Conservation (phyloP, 2,329 filamentous ascomycete genomes). For the Neonectria neomacrospora region DNA sequence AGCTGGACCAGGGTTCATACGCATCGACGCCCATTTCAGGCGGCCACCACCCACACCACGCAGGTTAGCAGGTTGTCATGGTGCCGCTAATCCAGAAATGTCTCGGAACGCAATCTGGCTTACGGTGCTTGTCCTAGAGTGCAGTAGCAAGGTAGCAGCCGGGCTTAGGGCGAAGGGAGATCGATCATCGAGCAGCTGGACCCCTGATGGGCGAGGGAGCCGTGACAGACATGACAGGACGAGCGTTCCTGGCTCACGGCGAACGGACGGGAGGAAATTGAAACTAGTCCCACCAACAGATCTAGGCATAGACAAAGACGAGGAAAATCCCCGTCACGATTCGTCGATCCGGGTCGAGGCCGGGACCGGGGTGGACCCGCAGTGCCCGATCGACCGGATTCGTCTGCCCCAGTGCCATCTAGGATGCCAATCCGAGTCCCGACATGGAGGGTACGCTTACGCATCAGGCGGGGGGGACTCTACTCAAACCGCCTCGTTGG, state of each 20-base stretch:
- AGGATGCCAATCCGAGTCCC: conserved; percentile 19
- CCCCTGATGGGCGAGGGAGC: neutral
- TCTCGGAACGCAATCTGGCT: conserved; percentile 35
- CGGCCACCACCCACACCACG: conserved; percentile 13
- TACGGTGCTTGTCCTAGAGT: conserved; percentile 2
- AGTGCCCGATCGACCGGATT: conserved; percentile 30
- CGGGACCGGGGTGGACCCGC: conserved; percentile 9
- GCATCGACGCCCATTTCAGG: conserved; percentile 13
- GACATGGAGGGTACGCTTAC: conserved; percentile 18
- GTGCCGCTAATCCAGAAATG: conserved; percentile 19
- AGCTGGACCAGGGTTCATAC: conserved; percentile 3
- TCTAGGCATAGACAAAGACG: neutral
- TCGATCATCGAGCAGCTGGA: neutral
- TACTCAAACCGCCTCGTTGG: neutral
- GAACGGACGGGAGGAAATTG: conserved; percentile 8
- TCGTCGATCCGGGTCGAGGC: conserved; percentile 21
- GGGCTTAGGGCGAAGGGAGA: conserved; percentile 13
- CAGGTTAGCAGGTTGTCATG: neutral
- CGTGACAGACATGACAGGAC: neutral
- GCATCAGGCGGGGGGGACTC: conserved; percentile 10
- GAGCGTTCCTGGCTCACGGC: conserved; percentile 5
- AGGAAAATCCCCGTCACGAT: conserved; percentile 22
- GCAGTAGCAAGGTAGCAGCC: neutral
- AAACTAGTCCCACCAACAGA: neutral
- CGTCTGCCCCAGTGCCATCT: conserved; percentile 15